Evolutionary conservation across 371 early-diverging fungal species (phyloP), one percentile per base, ranked within the genome.

Genomic region (Coemansia linderi): DNA sequence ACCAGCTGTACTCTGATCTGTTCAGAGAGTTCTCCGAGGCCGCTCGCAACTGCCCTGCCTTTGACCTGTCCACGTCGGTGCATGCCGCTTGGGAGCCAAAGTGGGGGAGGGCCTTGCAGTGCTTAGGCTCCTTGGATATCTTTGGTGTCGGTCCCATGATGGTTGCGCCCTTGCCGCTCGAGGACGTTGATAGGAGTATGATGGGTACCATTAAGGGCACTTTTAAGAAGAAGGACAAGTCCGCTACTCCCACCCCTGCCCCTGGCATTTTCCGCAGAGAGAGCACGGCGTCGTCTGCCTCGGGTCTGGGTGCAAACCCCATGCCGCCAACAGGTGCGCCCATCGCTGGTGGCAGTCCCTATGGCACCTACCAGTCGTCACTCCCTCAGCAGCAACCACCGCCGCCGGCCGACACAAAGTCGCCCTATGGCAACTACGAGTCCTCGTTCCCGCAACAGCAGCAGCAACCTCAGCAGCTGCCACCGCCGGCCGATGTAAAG

Each of bases 1-100:
- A 83, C 63, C 72, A 78, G 31, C 82, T 87, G 50, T 79, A 83
- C 71, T 72, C 75, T 15, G 69, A 70, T 19, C 65, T 88, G 54
- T 69, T 64, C 33, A 60, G 60, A 17, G 65, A 72, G 65, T 70
- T 79, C 56, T 67, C 66, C 1, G 68, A 69, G 10, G 73, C 79
- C 0, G 73, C 75, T 17, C 58, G 63, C 19, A 66, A 41, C 39
- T 70, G 68, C 60, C 67, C 74, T 13, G 72, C 67, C 24, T 69
- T 82, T 54, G 73, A 81, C 31, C 52, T 72, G 29, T 58, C 59
- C 39, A 71, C 63, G 40, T 71, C 77, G 0, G 81, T 73, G 27
- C 38, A 71, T 10, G 57, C 56, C 27, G 82, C 76, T 13, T 81
- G 74, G 74, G 72, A 81, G 67, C 66, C 60, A 12, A 71, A 72